A percentile compares a stretch with the other conserved stretches of the same genome.
Conservation (phyloP, 1,284 basidiomycete species). For the Anthracocystis setariae region DNA sequence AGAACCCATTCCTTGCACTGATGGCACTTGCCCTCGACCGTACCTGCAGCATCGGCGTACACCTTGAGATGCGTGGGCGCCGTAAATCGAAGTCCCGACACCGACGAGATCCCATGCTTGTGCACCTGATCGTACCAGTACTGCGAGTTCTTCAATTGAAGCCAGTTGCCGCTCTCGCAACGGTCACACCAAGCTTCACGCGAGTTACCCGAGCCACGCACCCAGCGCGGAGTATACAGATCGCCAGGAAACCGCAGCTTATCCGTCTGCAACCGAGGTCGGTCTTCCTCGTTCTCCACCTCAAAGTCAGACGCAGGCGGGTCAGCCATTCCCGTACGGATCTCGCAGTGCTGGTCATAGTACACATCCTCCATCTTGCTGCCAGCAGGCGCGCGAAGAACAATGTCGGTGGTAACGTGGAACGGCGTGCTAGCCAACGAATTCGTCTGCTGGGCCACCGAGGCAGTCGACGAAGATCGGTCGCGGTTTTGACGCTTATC, state of each 20-base stretch:
- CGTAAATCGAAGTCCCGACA: conserved; percentile 51
- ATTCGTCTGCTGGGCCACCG: conserved; percentile 40
- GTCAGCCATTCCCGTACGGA: conserved; percentile 40
- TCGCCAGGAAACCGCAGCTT: conserved; percentile 57
- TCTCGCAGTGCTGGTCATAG: conserved; percentile 54
- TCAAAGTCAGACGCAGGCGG: conserved; percentile 48
- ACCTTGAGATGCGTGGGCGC: conserved; percentile 52
- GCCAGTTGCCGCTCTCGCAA: conserved; percentile 56
- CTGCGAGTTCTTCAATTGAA: conserved; percentile 57
- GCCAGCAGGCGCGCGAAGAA: conserved; percentile 45
- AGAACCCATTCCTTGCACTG: conserved; percentile 57
- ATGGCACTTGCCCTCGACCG: conserved; percentile 54
- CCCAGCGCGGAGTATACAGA: conserved; percentile 57
- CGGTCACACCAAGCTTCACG: conserved; percentile 59
- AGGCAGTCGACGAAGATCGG: conserved; percentile 31
- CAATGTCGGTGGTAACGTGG: conserved; percentile 54
- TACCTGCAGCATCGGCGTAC: conserved; percentile 48
- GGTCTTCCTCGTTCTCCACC: conserved; percentile 47
- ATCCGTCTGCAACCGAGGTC: conserved; percentile 50
- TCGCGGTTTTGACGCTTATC: conserved; percentile 47
- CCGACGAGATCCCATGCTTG: conserved; percentile 56
- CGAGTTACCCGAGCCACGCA: conserved; percentile 50
- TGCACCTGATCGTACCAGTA: conserved; percentile 60
- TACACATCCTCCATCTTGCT: conserved; percentile 54
- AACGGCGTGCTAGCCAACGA: conserved; percentile 43